phyloP scores from a whole-genome alignment of 169 alveolate genomes.

The Plasmodium yoelii region DNA sequence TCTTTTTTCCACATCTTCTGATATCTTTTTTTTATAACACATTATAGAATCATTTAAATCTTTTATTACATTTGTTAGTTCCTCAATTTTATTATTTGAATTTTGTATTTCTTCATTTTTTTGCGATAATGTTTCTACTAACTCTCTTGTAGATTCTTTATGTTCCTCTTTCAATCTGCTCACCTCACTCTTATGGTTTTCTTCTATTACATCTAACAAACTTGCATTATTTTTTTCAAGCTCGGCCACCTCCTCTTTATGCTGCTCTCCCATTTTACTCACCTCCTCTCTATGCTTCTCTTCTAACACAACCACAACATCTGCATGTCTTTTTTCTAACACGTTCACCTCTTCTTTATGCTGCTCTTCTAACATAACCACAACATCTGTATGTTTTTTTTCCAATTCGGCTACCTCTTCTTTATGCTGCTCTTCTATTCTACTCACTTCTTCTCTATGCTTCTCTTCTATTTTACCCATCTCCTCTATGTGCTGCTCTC shows the following conservation, averaged over 20 bases:
- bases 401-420: neutral
- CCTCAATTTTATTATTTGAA: constrained; percentile 17
- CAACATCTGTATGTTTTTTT: neutral
- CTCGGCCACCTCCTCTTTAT: neutral
- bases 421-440: no score
- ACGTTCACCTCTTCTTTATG: neutral
- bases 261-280: neutral
- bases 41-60: constrained; percentile 10
- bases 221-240: neutral
- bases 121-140: constrained; percentile 1
- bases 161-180: neutral
- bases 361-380: no score
- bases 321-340: neutral
- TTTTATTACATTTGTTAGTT: constrained; percentile 24
- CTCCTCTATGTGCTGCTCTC: neutral
- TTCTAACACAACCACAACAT: neutral
- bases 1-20: neutral
- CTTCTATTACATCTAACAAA: neutral
- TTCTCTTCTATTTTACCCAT: neutral
- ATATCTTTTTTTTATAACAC: neutral
- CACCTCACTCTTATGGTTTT: neutral
- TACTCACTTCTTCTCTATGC: neutral
- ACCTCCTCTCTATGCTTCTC: neutral
- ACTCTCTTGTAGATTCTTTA: constrained; percentile 5
- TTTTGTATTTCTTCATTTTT: constrained; percentile 40